Evolutionary conservation across 257 asterid genomes (phyloP).

Genomic region (Solanum pennellii): DNA sequence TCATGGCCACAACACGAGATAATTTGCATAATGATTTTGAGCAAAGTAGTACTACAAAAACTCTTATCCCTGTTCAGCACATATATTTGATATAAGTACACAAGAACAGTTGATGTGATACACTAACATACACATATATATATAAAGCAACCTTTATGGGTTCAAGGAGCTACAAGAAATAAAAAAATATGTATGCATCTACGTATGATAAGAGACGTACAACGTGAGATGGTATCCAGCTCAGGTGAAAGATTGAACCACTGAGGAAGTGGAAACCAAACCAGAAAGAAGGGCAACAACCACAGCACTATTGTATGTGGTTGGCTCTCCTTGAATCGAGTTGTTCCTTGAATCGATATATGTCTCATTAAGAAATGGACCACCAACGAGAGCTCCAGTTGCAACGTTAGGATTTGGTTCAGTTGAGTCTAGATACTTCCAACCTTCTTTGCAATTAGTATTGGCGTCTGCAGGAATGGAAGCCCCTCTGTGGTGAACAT

Average conservation of each 20-base stretch:
- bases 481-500: conserved; percentile 95
- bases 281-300: conserved; percentile 77
- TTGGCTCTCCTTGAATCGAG: conserved; percentile 83
- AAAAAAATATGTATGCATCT: not conserved
- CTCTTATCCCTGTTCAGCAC: not conserved
- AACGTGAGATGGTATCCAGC: not conserved
- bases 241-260: conserved; percentile 37
- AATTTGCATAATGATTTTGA: not conserved
- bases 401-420: conserved; percentile 76
- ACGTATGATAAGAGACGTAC: not conserved
- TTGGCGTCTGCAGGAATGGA: conserved; percentile 49
- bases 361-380: conserved; percentile 73
- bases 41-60: not conserved
- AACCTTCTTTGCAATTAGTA: conserved; percentile 74
- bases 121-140: not conserved
- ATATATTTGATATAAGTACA: not conserved
- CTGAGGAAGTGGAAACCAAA: conserved; percentile 56
- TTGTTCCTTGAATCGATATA: conserved; percentile 68
- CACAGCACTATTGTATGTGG: conserved; percentile 64
- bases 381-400: conserved; percentile 77
- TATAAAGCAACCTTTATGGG: not conserved
- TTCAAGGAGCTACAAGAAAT: not conserved
- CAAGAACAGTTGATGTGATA: not conserved
- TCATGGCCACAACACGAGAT: not conserved
- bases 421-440: conserved; percentile 55